Evolutionary conservation across 2,329 filamentous ascomycete genomes (phyloP).

Genomic region (Diatrype stigma): DNA sequence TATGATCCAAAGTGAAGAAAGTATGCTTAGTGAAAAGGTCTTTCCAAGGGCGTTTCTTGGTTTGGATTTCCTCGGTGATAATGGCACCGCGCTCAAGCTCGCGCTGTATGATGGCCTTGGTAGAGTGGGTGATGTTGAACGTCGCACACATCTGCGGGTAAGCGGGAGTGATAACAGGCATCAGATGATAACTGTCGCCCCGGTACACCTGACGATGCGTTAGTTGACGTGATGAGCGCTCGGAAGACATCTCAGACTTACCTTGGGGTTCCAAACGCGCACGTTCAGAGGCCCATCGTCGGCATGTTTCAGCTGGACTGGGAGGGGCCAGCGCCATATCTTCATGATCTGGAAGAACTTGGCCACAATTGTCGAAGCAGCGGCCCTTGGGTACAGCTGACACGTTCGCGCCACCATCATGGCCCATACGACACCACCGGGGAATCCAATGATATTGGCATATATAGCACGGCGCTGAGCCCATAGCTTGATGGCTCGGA

Average conservation of each 20-base stretch:
- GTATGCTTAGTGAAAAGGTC: conserved; percentile 85
- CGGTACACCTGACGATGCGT: conserved; percentile 59
- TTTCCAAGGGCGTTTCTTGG: conserved; percentile 74
- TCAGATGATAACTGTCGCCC: conserved; percentile 79
- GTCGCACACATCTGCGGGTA: conserved; percentile 98
- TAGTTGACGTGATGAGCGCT: conserved; percentile 11
- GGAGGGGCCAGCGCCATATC: conserved; percentile 89
- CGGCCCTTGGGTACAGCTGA: conserved; percentile 91
- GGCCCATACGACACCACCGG: conserved; percentile 95
- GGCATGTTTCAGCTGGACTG: conserved; percentile 84
- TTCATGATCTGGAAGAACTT: conserved; percentile 94
- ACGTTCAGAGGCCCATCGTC: conserved; percentile 78
- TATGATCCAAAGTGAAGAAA: conserved; percentile 91
- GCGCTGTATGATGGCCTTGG: conserved; percentile 75
- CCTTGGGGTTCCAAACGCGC: conserved; percentile 91
- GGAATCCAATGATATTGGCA: conserved; percentile 93
- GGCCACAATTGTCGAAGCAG: conserved; percentile 79
- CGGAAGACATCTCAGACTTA: conserved; percentile 31
- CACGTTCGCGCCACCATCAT: conserved; percentile 96
- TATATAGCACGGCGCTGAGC: conserved; percentile 89
- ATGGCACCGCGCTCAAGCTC: conserved; percentile 76
- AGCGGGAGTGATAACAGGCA: conserved; percentile 97
- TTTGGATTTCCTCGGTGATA: conserved; percentile 75
- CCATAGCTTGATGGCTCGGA: conserved; percentile 95
- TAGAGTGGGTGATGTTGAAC: conserved; percentile 86